phyloP scores from a whole-genome alignment of 306 rosid species.

The Comarum palustre region DNA sequence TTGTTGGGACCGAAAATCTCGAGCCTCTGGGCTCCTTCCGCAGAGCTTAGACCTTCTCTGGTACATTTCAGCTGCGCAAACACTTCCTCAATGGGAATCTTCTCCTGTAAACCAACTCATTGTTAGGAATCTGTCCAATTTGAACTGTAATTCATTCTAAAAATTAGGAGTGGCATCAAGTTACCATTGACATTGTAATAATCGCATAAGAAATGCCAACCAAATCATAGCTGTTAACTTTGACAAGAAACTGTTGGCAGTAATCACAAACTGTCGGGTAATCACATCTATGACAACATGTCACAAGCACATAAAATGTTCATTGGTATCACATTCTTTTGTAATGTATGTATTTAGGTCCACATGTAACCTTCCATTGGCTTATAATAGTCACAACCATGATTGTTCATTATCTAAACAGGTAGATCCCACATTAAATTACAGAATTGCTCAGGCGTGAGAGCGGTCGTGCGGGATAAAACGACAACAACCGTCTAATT shows the following conservation, averaged over 20 bases:
- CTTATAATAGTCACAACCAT: neutral
- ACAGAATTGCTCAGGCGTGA: too few species aligned
- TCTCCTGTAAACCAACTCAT: conserved; percentile 55
- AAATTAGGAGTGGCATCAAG: neutral
- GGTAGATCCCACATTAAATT: conserved; percentile 16
- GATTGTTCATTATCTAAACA: neutral
- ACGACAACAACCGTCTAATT: too few species aligned
- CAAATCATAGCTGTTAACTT: neutral
- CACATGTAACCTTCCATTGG: conserved; percentile 6
- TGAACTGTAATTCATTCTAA: neutral
- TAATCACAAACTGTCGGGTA: conserved; percentile 6
- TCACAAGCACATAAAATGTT: conserved; percentile 15
- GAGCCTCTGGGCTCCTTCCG: conserved; percentile 82
- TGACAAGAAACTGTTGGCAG: conserved; percentile 7
- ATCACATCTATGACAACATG: conserved; percentile 13
- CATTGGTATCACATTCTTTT: conserved; percentile 10
- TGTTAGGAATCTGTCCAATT: conserved; percentile 15
- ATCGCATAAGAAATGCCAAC: neutral
- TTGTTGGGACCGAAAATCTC: conserved; percentile 95
- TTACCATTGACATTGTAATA: neutral
- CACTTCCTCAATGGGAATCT: conserved; percentile 89
- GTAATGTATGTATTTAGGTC: neutral
- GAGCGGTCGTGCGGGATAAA: too few species aligned
- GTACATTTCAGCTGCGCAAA: conserved; percentile 84
- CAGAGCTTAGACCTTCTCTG: conserved; percentile 61